Evolutionary conservation across 176 grass and related monocot genomes (phyloP), one percentile per base, ranked within the genome.

Genomic region (Hsuehochloa calcarea): DNA sequence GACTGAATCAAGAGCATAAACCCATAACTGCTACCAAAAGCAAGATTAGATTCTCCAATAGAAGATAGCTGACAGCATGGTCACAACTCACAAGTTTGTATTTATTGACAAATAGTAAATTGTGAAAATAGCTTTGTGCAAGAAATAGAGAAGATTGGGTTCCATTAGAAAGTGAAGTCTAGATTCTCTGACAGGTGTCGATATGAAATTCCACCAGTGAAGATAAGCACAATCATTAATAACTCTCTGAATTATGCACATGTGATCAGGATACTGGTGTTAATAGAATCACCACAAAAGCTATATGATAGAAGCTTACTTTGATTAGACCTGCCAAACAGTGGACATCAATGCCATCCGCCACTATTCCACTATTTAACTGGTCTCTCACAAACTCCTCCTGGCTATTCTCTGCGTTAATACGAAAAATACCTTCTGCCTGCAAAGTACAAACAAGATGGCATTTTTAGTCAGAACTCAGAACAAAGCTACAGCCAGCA

Each of bases 381-480:
- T 92, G 90, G 74, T 94, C 85, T 82, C 94, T 90, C 71, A 94
- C 94, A 72, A 75, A 68, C 41, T 94, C 92, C 62, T 94, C 92
- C 70, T 97, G 92, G 61, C 92, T 92, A 85, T 94, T 97, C 70
- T 92, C 94, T 0, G 86, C 94, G 31, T 92, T 97, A 55, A 97
- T 94, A 63, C 88, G 80, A 43, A 97, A 97, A 80, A 94, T 97
- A 49, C 90, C 94, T 90, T 94, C 94, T 85, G 90, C 86, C 94
- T 97, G 88, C 47, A 81, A 80, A 50, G 20, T 72, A 68, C 54
- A 85, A 75, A 29, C 10, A 68, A 58, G 40, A 69, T 23, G 35
- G n/a, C 60, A 87, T 27, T 79, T 73, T 68, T 75, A 39, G 40
- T 77, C 63, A 44, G 54, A 76, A 76, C 11, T 77, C 63, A 44